Conservation (phyloP, 371 early-diverging fungal genomes). For the Mucor irregularis region DNA sequence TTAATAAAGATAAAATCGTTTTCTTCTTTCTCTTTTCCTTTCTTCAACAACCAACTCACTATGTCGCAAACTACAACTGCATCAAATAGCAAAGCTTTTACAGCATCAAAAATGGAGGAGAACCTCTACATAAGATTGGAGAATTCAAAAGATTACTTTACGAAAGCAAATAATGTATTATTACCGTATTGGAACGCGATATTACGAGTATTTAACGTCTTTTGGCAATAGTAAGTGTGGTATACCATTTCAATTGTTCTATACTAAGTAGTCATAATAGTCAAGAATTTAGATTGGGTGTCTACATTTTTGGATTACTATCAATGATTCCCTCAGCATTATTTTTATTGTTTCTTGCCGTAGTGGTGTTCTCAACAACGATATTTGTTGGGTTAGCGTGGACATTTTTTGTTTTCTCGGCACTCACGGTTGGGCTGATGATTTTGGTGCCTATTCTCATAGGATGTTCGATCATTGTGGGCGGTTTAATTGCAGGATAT, state of each 20-base stretch:
- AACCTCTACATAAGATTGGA: neutral
- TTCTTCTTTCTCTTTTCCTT: too few relatives aligned
- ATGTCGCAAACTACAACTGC: neutral
- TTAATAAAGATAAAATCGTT: too few relatives aligned
- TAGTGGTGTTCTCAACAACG: neutral
- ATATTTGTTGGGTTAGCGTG: neutral
- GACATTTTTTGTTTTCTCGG: conserved; percentile 4
- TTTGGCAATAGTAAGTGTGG: conserved; percentile 4
- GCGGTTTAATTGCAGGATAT: neutral
- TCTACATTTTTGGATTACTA: conserved; percentile 4
- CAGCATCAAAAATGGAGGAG: neutral
- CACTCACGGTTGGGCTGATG: conserved; percentile 1
- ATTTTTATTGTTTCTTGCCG: neutral
- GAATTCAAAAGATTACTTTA: neutral
- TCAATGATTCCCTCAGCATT: neutral
- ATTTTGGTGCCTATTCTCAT: conserved; percentile 1
- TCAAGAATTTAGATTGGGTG: conserved; percentile 4
- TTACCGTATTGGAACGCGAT: conserved; percentile 2
- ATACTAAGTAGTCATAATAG: neutral
- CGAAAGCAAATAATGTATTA: neutral
- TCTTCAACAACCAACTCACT: too few relatives aligned
- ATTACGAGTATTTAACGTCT: neutral
- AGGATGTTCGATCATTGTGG: neutral
- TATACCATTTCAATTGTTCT: neutral
- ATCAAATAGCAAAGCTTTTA: neutral